These are phyloP conservation scores for Lentinula sp. DNA, from an alignment of 768 basidiomycete genomes.

Conservation along the genomic window DNA sequence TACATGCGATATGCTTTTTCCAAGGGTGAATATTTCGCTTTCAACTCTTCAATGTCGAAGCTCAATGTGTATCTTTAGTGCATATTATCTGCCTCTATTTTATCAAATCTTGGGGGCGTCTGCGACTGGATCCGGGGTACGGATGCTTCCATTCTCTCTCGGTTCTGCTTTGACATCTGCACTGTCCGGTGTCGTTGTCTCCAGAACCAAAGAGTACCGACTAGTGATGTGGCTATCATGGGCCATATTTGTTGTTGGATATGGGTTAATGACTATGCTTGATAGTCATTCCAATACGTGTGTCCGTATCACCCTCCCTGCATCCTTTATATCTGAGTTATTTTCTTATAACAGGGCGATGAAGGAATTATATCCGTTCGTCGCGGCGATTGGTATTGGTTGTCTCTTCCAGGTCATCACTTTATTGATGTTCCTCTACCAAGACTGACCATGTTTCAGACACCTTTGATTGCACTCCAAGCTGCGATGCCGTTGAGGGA, in stretches of 20 bases:
- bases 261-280: conserved; percentile 69
- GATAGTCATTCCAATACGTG: conserved; percentile 49
- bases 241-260: conserved; percentile 52
- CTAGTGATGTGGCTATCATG: conserved; percentile 57
- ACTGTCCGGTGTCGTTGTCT: conserved; percentile 49
- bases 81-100: conserved; percentile 54
- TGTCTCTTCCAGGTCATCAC: conserved; percentile 45
- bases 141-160: conserved; percentile 69
- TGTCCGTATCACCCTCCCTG: conserved; percentile 28
- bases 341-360: conserved; percentile 38
- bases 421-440: conserved; percentile 8
- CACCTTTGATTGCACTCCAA: conserved; percentile 68
- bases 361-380: conserved; percentile 58
- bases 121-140: conserved; percentile 45
- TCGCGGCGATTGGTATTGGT: conserved; percentile 19
- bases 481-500: conserved; percentile 85
- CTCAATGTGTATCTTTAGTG: not conserved
- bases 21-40: conserved; percentile 22
- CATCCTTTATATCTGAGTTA: not conserved
- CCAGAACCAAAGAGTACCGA: conserved; percentile 54
- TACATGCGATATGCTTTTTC: conserved; percentile 57
- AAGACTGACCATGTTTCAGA: conserved; percentile 32
- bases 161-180: conserved; percentile 50
- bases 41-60: too few species aligned
- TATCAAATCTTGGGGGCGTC: conserved; percentile 75